Evolutionary conservation across 306 rosid species (phyloP), one percentile per base, ranked within the genome.

Genomic region (Vachellia collinsii): DNA sequence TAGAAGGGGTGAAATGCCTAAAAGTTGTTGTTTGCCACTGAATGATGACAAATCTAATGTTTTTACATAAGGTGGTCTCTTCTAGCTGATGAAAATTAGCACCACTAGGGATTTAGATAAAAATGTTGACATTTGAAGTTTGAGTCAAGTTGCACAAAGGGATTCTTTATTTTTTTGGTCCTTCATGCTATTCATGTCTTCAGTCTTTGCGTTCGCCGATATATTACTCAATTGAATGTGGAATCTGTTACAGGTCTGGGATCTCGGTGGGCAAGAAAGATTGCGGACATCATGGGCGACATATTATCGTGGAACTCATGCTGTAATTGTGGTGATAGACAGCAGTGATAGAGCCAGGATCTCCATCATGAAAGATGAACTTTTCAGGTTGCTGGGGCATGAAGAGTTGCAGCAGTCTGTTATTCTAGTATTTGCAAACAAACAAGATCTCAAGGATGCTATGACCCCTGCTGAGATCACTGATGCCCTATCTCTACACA

Each of bases 391-490:
- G 88, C 89, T 96, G 67, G 90, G 97, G 66, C 98, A 93, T 58
- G 99, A 96, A 70, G 98, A 96, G 13, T 90, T 96, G 70, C 97
- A 93, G 74, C 88, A 92, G 63, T 85, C 99, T 1, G 91, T 96
- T 54, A 85, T 96, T 50, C 91, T 96, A 36, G 92, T 96, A 74
- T 92, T 90, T 78, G 98, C 97, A 16, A 96, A 96, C 82, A 96
- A 96, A 84, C 99, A 96, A 83, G 99, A 96, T 79, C 88, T 96
- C 68, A 96, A 96, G 89, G 99, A 96, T 88, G 98, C 99, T 50
- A 96, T 96, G 99, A 89, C 97, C 68, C 97, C 99, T 8, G 99
- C 95, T 51, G 99, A 96, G 90, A 92, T 96, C 77, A 96, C 98
- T 0, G 99, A 96, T 76, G 93, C 91, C 25, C 88, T 96, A 44